These are phyloP conservation scores for Xylaria arbuscula DNA, from an alignment of 2,329 filamentous ascomycete genomes.

Conservation along the genomic window DNA sequence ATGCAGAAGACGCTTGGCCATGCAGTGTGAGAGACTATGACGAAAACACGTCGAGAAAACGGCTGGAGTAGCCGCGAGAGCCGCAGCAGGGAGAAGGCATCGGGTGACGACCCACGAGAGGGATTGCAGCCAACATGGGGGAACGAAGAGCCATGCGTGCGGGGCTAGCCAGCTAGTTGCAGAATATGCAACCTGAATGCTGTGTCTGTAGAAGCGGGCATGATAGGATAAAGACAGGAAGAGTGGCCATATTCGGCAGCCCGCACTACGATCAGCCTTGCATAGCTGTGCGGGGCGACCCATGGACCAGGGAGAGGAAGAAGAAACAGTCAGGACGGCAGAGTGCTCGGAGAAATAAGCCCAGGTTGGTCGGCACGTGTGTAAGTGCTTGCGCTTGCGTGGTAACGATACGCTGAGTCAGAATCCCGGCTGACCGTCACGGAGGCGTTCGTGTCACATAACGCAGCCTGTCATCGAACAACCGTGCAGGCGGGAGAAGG, in stretches of 20 bases:
- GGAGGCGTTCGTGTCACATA: constrained; percentile 27
- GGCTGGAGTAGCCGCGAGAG: constrained; percentile 23
- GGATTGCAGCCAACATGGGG: constrained; percentile 9
- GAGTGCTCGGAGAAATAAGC: constrained; percentile 3
- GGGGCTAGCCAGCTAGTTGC: constrained; percentile 16
- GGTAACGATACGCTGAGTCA: constrained; percentile 31
- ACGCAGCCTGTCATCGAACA: constrained; percentile 13
- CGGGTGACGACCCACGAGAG: constrained; percentile 17
- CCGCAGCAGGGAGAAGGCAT: constrained; percentile 23
- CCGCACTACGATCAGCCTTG: constrained; percentile 29
- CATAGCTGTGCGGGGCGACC: constrained; percentile 22
- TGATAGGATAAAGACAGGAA: constrained; percentile 13
- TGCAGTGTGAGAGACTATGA: constrained; percentile 28
- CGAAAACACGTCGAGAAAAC: constrained; percentile 20
- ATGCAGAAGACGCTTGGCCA: constrained; percentile 29
- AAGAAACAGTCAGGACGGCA: constrained; percentile 10
- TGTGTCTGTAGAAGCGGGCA: background rate
- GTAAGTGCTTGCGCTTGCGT: constrained; percentile 3
- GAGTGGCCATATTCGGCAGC: constrained; percentile 23
- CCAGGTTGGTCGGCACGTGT: constrained; percentile 10
- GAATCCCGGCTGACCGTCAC: constrained; percentile 26
- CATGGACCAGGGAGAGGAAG: constrained; percentile 10
- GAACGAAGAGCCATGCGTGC: constrained; percentile 4
- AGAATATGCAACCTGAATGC: constrained; percentile 11
- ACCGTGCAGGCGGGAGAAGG: constrained; percentile 19